Conservation (phyloP, 169 alveolate species). For the Plasmodium coatneyi region DNA sequence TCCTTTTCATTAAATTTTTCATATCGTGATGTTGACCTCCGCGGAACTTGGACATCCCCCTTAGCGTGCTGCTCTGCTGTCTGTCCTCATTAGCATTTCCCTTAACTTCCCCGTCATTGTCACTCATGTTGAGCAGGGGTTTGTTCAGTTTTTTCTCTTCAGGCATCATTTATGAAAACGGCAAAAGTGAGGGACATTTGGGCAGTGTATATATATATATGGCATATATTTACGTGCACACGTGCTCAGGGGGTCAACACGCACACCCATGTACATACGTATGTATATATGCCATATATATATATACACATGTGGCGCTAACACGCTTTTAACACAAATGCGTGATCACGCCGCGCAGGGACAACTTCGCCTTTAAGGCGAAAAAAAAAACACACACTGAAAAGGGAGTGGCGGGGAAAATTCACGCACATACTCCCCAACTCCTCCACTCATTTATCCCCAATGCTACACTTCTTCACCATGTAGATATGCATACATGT, state of each 20-base stretch:
- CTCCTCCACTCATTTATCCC: neutral
- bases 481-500: neutral
- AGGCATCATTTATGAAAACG: slow-evolving; percentile 27
- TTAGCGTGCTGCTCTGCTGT: neutral
- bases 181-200: slow-evolving; percentile 12
- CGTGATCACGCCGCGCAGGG: neutral
- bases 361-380: neutral
- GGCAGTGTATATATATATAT: neutral
- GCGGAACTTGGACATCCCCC: neutral
- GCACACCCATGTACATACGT: neutral
- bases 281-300: neutral
- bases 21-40: slow-evolving; percentile 21
- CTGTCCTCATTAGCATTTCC: slow-evolving; percentile 13
- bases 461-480: neutral
- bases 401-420: neutral
- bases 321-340: neutral
- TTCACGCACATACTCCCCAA: neutral
- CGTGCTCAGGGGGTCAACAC: neutral
- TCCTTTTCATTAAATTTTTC: slow-evolving; percentile 40
- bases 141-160: slow-evolving; percentile 40
- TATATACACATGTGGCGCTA: neutral
- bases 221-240: neutral
- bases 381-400: too few relatives aligned
- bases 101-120: slow-evolving; percentile 22
- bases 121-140: slow-evolving; percentile 50